These are phyloP conservation scores for Malassezia pachydermatis DNA, from an alignment of 1,284 basidiomycete species.

Conservation along the genomic window DNA sequence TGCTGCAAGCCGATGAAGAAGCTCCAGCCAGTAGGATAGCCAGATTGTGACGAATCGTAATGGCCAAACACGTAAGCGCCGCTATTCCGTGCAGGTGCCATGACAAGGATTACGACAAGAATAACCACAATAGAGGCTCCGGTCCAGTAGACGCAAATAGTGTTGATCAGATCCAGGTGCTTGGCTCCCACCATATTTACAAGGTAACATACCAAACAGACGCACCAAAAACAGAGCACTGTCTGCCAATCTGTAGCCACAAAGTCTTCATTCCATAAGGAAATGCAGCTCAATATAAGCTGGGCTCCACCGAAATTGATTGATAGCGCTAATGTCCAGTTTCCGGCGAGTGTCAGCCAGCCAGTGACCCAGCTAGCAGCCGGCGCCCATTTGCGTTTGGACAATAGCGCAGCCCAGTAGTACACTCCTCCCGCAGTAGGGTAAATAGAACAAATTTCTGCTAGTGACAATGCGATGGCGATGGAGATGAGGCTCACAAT, in stretches of 20 bases:
- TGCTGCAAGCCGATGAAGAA: slow-evolving; percentile 51
- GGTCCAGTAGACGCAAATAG: slow-evolving; percentile 51
- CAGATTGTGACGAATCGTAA: slow-evolving; percentile 47
- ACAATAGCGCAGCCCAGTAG: slow-evolving; percentile 51
- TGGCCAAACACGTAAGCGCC: slow-evolving; percentile 48
- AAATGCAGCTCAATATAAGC: slow-evolving; percentile 51
- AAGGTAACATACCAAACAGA: slow-evolving; percentile 47
- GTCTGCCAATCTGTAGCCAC: slow-evolving; percentile 33
- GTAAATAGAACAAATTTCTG: slow-evolving; percentile 52
- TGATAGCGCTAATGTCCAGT: slow-evolving; percentile 50
- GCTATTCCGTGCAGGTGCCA: slow-evolving; percentile 48
- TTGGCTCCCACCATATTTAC: slow-evolving; percentile 43
- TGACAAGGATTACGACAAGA: slow-evolving; percentile 50
- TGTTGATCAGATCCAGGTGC: slow-evolving; percentile 43
- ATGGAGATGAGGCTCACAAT: slow-evolving; percentile 51
- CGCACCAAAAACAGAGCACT: slow-evolving; percentile 50
- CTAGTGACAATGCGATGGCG: slow-evolving; percentile 50
- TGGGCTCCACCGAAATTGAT: slow-evolving; percentile 53
- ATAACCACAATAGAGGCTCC: slow-evolving; percentile 50
- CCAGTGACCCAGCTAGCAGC: slow-evolving; percentile 51
- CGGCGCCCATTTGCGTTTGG: slow-evolving; percentile 50
- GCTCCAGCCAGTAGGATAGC: slow-evolving; percentile 38
- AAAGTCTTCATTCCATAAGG: slow-evolving; percentile 46
- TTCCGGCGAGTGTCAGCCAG: slow-evolving; percentile 52
- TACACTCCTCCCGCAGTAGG: slow-evolving; percentile 52